Evolutionary conservation across 2,329 filamentous ascomycete species (phyloP), one percentile per base, ranked within the genome.

Genomic region (Botrytis deweyae): DNA sequence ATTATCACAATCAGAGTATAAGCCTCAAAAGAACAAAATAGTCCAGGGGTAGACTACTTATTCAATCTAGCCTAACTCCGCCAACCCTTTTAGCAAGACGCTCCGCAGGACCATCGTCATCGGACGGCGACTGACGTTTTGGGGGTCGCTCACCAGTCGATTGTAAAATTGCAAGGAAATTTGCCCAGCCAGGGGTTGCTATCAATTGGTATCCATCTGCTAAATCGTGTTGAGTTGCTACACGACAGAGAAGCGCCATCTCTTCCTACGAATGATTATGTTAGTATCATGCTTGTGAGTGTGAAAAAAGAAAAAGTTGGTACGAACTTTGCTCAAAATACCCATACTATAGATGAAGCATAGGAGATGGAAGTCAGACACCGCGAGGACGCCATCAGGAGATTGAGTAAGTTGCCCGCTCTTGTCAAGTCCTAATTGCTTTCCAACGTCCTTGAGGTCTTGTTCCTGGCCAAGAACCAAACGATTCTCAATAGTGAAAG

Each of bases 351-450:
- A 92, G 74, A 99, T 86, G 83, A 94, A 98, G 83, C 90, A 92
- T n/a, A 99, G 87, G 25, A 98, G 87, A 81, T 99, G 96, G 82
- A 99, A 99, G 83, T 98, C 95, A 10, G 95, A 97, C 20, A 97
- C 87, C 38, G 90, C 89, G 55, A 90, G 86, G 44, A 92, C 88
- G 22, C 89, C 89, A 76, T 89, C 85, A 72, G 85, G 87, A 25
- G 88, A 84, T 73, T 91, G 89, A 75, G 89, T 89, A 59, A 88
- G 85, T 38, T 84, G 82, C 33, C 87, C 87, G 29, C 86, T 77
- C 65, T 84, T 85, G 18, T 90, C 86, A 75, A 91, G 90, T 70
- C 98, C 87, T 73, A 91, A 88, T 80, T 75, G 73, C 83, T 92
- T 88, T 77, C 91, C 86, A 78, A 93, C 86, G 76, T 88, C 86